Conservation (phyloP, 108 stramenopile species). For the Schizochytrium sp. region DNA sequence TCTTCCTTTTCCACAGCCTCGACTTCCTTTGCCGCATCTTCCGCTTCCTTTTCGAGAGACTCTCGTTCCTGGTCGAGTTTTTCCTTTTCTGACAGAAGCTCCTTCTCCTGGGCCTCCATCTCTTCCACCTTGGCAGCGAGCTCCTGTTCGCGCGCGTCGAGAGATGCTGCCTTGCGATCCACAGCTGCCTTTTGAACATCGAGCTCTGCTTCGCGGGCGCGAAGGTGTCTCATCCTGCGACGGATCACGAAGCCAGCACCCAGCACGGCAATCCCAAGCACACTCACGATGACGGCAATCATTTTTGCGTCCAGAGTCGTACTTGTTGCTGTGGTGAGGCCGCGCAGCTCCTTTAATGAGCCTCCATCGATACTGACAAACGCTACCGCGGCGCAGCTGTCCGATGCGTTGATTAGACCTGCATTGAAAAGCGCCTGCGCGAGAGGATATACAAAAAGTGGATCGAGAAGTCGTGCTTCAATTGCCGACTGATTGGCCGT, state of each 20-base stretch:
- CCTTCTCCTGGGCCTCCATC: not conserved
- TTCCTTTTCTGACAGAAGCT: not conserved
- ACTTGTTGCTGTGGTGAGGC: not conserved
- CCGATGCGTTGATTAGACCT: not conserved
- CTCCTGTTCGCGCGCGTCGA: not conserved
- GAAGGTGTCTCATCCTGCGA: not conserved
- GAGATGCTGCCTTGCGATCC: not conserved
- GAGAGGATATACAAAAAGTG: not conserved
- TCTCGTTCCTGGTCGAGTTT: not conserved
- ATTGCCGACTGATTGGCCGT: not conserved
- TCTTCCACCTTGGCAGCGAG: not conserved
- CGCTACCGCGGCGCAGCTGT: not conserved
- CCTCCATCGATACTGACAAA: not conserved
- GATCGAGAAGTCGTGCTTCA: not conserved
- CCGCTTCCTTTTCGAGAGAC: not conserved
- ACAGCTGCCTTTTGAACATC: not conserved
- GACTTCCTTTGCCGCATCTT: not conserved
- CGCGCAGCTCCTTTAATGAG: not conserved
- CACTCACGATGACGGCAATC: not conserved
- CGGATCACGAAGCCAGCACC: not conserved
- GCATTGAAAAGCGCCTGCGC: not conserved
- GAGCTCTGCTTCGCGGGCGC: not conserved
- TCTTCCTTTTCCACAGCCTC: not conserved
- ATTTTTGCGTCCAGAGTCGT: not conserved
- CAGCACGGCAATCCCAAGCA: not conserved